A percentile compares a stretch with the other conserved stretches of the same genome.
These are phyloP conservation scores for Aschersonia sp. DNA, from an alignment of 2,329 filamentous ascomycete species.

Conservation along the genomic window DNA sequence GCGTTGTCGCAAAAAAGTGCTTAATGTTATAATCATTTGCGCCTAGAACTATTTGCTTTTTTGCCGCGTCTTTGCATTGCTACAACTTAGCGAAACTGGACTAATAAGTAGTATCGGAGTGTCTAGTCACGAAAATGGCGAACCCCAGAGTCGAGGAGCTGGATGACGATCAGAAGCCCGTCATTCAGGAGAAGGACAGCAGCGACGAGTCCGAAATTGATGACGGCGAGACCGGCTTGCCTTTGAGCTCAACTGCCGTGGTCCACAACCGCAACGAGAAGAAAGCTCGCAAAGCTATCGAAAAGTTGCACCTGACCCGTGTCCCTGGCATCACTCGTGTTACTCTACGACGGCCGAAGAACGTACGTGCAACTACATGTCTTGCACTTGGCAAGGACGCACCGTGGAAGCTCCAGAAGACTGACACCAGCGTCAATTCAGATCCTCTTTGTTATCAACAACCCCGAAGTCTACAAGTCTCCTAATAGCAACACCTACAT, in stretches of 20 bases:
- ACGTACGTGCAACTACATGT: slow-evolving; percentile 50
- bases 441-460: slow-evolving; percentile 99
- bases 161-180: slow-evolving; percentile 72
- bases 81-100: not conserved
- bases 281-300: slow-evolving; percentile 99
- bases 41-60: no score
- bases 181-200: slow-evolving; percentile 59
- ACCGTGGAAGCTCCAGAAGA: slow-evolving; percentile 2
- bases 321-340: slow-evolving; percentile 96
- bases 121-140: slow-evolving; percentile 54
- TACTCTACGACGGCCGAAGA: slow-evolving; percentile 95
- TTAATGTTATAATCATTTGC: no score
- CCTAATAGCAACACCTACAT: slow-evolving; percentile 99
- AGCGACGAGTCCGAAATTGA: slow-evolving; percentile 68
- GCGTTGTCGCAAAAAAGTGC: slow-evolving; percentile 3
- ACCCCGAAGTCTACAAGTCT: slow-evolving; percentile 98
- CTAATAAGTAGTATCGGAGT: slow-evolving; percentile 2
- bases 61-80: no score
- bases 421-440: slow-evolving; percentile 23
- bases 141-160: slow-evolving; percentile 98
- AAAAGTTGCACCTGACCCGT: slow-evolving; percentile 94
- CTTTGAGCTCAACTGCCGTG: slow-evolving; percentile 75
- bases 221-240: slow-evolving; percentile 63
- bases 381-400: not conserved
- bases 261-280: slow-evolving; percentile 99